Evolutionary conservation across 345 rosid genomes (phyloP), one percentile per base, ranked within the genome.

Genomic region (Lagerstroemia speciosa): DNA sequence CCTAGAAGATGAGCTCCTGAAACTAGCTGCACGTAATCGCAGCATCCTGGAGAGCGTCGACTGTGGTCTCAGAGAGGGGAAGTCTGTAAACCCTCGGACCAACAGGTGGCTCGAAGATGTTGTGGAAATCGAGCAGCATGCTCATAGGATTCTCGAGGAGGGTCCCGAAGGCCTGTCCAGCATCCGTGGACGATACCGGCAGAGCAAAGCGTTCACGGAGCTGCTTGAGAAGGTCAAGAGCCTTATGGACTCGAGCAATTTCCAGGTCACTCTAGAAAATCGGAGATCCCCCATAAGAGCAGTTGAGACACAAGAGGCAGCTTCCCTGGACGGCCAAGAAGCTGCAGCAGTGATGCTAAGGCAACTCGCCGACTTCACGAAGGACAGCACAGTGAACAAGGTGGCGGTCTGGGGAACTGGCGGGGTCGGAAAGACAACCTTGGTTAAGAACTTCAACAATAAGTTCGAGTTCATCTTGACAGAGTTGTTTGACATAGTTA

Each of bases 371-470:
- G 67, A 53, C 8, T 67, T 52, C 43, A 41, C 71, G 64, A 15
- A 71, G n/a, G 67, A 72, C 31, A 41, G 46, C 15, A 30, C 17
- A 16, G 61, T 78, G 17, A 64, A 57, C 45, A 72, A 70, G 67
- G 64, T 75, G n/a, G 78, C 68, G 19, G 71, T 75, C 7, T 73
- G 74, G 72, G 79, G 79, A 4, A 72, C 73, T 71, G 79, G 77
- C 8, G 75, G 82, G 17, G 64, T 79, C 2, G 77, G 77, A 30
- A 79, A 73, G 78, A 79, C 77, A 6, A 72, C 75, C 1, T 52
- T 78, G 27, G 74, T 78, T 8, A 67, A 37, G 24, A 78, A 72
- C 71, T 66, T 78, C 30, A 78, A 67, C 70, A 78, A 78, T 41
- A 26, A 2, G 34, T 64, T 67, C 1, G 71, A 68, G 60, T 32